Percentiles rank a stretch among this genome's conserved stretches.
These are phyloP conservation scores for Penicillium verrucosum DNA, from an alignment of 2,329 filamentous ascomycete genomes.

Conservation along the genomic window DNA sequence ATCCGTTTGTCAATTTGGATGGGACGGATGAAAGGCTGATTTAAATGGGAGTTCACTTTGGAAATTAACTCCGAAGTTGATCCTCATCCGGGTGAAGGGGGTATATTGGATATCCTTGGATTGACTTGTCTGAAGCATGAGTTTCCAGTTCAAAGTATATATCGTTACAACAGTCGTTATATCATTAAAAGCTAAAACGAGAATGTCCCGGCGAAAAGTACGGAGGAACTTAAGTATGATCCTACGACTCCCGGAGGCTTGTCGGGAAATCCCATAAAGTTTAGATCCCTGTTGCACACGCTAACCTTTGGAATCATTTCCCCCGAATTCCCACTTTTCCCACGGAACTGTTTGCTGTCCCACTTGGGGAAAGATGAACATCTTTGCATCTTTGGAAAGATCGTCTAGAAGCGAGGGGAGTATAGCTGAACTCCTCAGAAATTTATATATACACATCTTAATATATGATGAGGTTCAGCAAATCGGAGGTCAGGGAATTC, in stretches of 20 bases:
- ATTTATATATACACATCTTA: background rate
- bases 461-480: conserved; percentile 1
- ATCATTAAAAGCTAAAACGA: background rate
- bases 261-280: conserved; percentile 1
- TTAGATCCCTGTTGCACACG: conserved; percentile 1
- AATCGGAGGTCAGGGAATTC: conserved; percentile 15
- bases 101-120: background rate
- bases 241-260: background rate
- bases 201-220: background rate
- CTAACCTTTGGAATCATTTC: background rate
- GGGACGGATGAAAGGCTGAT: background rate
- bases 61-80: background rate
- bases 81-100: background rate
- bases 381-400: conserved; percentile 1
- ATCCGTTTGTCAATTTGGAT: background rate
- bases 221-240: background rate
- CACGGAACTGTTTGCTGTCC: background rate
- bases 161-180: background rate
- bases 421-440: background rate
- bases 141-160: too few relatives aligned
- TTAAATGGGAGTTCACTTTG: background rate
- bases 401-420: conserved; percentile 1
- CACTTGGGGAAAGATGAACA: conserved; percentile 3
- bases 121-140: background rate
- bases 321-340: background rate